phyloP scores from a whole-genome alignment of 805 yeast genomes.

The Ogataea populi-albae region DNA sequence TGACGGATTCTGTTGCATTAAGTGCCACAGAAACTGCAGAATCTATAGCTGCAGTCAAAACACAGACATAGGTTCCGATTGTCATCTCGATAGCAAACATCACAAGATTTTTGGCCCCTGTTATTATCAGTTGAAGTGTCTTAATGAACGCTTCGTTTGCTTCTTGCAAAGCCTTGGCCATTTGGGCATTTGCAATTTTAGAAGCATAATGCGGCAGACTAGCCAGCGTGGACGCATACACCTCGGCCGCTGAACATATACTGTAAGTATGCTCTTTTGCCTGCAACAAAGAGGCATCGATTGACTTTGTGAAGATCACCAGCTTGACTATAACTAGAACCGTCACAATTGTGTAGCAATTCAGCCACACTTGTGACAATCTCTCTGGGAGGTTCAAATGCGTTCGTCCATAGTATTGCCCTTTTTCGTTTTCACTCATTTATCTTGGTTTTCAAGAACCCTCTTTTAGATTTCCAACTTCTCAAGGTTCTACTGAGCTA shows the following conservation, averaged over 20 bases:
- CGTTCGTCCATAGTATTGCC: conserved; percentile 29
- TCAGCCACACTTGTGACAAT: conserved; percentile 64
- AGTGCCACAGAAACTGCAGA: conserved; percentile 72
- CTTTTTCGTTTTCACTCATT: too few relatives aligned
- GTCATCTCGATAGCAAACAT: conserved; percentile 67
- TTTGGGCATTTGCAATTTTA: conserved; percentile 48
- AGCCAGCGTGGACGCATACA: conserved; percentile 29
- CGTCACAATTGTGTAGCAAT: conserved; percentile 57
- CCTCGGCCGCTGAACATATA: conserved; percentile 49
- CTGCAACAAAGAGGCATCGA: conserved; percentile 40
- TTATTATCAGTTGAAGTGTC: conserved; percentile 44
- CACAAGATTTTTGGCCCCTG: conserved; percentile 57
- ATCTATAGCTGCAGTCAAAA: conserved; percentile 68
- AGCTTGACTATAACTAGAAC: conserved; percentile 60
- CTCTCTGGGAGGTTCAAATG: conserved; percentile 52
- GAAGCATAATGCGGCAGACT: conserved; percentile 60
- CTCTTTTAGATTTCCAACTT: too few relatives aligned
- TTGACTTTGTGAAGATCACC: conserved; percentile 48
- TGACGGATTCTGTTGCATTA: conserved; percentile 64
- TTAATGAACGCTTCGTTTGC: conserved; percentile 46
- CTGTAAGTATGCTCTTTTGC: conserved; percentile 38
- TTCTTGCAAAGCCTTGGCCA: conserved; percentile 46
- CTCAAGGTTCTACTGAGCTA: too few relatives aligned
- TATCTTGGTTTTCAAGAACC: too few relatives aligned
- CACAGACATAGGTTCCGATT: conserved; percentile 84